These are phyloP conservation scores for Corynascus novoguineensis DNA, from an alignment of 495 filamentous ascomycete genomes.

Conservation along the genomic window DNA sequence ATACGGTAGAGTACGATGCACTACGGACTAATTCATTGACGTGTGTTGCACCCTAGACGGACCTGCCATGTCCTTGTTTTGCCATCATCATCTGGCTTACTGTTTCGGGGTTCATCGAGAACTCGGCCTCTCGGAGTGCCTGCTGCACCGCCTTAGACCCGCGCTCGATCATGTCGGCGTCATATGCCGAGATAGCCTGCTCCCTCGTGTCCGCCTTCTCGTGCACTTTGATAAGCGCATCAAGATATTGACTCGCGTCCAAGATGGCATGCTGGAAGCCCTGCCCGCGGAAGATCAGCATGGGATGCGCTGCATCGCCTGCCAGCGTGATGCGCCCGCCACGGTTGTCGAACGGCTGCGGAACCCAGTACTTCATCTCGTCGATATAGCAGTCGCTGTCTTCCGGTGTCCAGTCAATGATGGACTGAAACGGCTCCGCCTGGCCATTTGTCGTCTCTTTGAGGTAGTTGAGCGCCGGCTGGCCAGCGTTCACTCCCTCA, in stretches of 20 bases:
- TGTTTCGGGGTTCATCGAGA: constrained; percentile 19
- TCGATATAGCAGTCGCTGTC: constrained; percentile 28
- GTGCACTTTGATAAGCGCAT: constrained; percentile 27
- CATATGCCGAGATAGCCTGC: constrained; percentile 35
- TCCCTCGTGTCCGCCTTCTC: constrained; percentile 19
- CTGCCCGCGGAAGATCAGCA: constrained; percentile 52
- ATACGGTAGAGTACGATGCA: no score
- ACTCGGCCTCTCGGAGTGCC: constrained; percentile 17
- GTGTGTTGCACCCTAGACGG: no score
- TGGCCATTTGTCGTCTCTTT: constrained; percentile 35
- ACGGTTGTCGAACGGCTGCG: constrained; percentile 43
- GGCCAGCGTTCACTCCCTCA: not conserved
- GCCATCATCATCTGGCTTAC: constrained; percentile 23
- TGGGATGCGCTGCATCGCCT: constrained; percentile 56
- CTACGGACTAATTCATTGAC: no score
- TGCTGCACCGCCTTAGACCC: constrained; percentile 42
- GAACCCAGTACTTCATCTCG: constrained; percentile 33
- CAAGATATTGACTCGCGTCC: constrained; percentile 41
- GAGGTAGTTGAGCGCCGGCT: constrained; percentile 33
- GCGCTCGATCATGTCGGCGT: constrained; percentile 45
- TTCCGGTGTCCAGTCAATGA: constrained; percentile 41
- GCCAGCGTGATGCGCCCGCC: constrained; percentile 47
- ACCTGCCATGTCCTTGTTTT: constrained; percentile 19
- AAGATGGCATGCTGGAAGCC: constrained; percentile 46
- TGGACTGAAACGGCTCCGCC: constrained; percentile 38